Percentiles rank a stretch among this genome's conserved stretches.
These are phyloP conservation scores for Xylariaceae sp. DNA, from an alignment of 2,329 filamentous ascomycete species.

Conservation along the genomic window DNA sequence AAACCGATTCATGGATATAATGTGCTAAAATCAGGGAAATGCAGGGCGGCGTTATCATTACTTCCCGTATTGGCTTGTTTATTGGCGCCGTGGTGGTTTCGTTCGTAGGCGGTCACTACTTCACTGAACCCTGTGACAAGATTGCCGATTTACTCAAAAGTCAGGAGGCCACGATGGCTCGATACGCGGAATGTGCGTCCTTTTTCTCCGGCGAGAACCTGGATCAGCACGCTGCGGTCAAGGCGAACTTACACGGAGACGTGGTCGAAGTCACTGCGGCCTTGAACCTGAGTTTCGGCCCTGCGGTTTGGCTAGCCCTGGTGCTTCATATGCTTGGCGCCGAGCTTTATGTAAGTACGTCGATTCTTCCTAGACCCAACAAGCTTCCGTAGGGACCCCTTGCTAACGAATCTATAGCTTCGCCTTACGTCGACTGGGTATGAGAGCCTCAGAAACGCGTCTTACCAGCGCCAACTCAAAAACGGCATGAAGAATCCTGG, in stretches of 20 bases:
- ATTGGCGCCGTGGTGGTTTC: conserved; percentile 28
- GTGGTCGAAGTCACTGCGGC: conserved; percentile 38
- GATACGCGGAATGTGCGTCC: conserved; percentile 44
- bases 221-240: conserved; percentile 31
- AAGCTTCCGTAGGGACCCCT: background rate
- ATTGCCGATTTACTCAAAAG: conserved; percentile 40
- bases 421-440: conserved; percentile 33
- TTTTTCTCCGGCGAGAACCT: conserved; percentile 35
- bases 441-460: conserved; percentile 43
- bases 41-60: conserved; percentile 49
- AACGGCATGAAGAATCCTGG: conserved; percentile 41
- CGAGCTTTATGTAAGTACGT: conserved; percentile 43
- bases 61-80: conserved; percentile 46
- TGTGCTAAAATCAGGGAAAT: background rate
- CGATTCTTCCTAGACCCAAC: background rate
- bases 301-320: conserved; percentile 50
- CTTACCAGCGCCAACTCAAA: conserved; percentile 44
- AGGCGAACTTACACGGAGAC: conserved; percentile 33
- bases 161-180: conserved; percentile 26
- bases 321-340: conserved; percentile 47
- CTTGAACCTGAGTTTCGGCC: conserved; percentile 47
- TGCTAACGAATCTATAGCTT: conserved; percentile 12
- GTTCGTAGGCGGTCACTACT: conserved; percentile 25
- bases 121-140: conserved; percentile 43
- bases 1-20: background rate